Conservation (phyloP, 495 filamentous ascomycete genomes). For the Penicillium chermesinum region DNA sequence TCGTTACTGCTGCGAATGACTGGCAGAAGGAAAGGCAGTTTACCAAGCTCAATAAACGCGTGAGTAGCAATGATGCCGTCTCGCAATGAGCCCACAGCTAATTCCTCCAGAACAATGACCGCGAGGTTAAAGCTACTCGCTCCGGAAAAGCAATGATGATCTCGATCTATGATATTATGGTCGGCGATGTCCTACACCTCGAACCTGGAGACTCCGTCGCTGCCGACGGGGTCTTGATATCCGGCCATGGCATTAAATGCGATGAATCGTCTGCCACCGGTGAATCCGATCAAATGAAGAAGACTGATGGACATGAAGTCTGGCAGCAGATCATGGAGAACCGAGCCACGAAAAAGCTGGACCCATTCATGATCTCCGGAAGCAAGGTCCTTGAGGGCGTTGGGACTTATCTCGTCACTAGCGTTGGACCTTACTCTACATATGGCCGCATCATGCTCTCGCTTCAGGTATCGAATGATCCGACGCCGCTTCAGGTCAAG, state of each 20-base stretch:
- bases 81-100: slow-evolving; percentile 6
- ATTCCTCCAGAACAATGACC: slow-evolving; percentile 60
- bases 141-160: slow-evolving; percentile 69
- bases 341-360: slow-evolving; percentile 52
- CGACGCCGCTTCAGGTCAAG: slow-evolving; percentile 61
- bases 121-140: slow-evolving; percentile 69
- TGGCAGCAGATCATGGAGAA: slow-evolving; percentile 51
- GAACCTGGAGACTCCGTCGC: slow-evolving; percentile 69
- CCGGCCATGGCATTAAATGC: slow-evolving; percentile 60
- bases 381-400: slow-evolving; percentile 63
- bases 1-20: slow-evolving; percentile 71
- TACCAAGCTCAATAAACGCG: slow-evolving; percentile 66
- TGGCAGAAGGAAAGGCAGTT: slow-evolving; percentile 80
- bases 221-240: slow-evolving; percentile 57
- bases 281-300: slow-evolving; percentile 65
- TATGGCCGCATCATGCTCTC: slow-evolving; percentile 63
- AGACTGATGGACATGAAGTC: slow-evolving; percentile 54
- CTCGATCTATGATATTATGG: slow-evolving; percentile 66
- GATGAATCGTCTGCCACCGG: slow-evolving; percentile 67
- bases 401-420: slow-evolving; percentile 60
- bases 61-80: slow-evolving; percentile 14
- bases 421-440: slow-evolving; percentile 56
- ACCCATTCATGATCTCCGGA: slow-evolving; percentile 60
- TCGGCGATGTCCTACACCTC: slow-evolving; percentile 67
- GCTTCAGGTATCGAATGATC: slow-evolving; percentile 55